Percentiles rank a stretch among this genome's conserved stretches.
Conservation (phyloP, 2,329 filamentous ascomycete species). For the Alternaria sp. region DNA sequence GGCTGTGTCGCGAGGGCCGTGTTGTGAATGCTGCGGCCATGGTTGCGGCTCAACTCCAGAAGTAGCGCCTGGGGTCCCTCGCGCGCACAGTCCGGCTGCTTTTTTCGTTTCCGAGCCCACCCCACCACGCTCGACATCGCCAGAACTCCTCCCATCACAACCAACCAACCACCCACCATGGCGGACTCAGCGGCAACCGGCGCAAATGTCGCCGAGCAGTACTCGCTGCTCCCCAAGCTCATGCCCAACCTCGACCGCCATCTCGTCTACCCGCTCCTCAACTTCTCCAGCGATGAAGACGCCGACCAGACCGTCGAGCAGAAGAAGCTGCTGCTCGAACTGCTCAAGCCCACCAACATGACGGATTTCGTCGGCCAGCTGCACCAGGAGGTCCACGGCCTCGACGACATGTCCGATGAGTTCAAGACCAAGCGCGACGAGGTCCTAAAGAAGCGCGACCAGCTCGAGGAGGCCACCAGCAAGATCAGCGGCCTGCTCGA, state of each 20-base stretch:
- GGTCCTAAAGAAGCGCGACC: slow-evolving; percentile 81
- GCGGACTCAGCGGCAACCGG: slow-evolving; percentile 42
- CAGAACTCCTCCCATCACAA: slow-evolving; percentile 13
- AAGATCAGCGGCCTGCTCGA: slow-evolving; percentile 88
- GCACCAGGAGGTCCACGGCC: slow-evolving; percentile 85
- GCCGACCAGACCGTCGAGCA: slow-evolving; percentile 77
- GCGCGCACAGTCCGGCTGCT: slow-evolving; percentile 42
- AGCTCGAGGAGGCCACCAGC: slow-evolving; percentile 84
- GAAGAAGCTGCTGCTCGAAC: slow-evolving; percentile 85
- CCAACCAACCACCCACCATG: slow-evolving; percentile 44
- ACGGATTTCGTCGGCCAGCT: slow-evolving; percentile 94
- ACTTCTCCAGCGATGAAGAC: slow-evolving; percentile 84
- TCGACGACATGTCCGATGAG: slow-evolving; percentile 79
- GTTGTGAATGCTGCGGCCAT: slow-evolving; percentile 11
- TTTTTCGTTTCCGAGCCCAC: slow-evolving; percentile 31
- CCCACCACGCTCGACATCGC: slow-evolving; percentile 20
- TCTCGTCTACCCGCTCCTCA: slow-evolving; percentile 93
- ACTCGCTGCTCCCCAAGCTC: slow-evolving; percentile 86
- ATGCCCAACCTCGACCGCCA: slow-evolving; percentile 94
- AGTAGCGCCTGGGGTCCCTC: slow-evolving; percentile 45
- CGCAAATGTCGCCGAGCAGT: slow-evolving; percentile 68
- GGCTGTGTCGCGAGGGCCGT: background rate
- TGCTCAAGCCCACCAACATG: slow-evolving; percentile 98
- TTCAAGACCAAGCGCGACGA: slow-evolving; percentile 89
- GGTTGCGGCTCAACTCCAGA: slow-evolving; percentile 41